Conservation (phyloP, 1,284 basidiomycete genomes). For the Hemileia vastatrix region DNA sequence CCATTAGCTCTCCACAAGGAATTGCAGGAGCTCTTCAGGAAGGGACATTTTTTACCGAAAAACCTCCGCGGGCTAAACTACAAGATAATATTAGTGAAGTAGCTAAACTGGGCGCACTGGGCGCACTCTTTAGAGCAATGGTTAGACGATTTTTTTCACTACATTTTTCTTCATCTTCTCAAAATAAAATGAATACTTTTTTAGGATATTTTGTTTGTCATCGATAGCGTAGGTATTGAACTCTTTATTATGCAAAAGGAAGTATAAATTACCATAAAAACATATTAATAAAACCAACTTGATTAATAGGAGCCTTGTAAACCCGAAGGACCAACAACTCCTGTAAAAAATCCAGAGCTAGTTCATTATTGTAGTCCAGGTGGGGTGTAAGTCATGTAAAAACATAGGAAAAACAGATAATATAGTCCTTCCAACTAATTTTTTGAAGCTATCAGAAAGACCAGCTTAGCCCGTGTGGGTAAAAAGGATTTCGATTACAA, state of each 20-base stretch:
- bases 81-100: conserved; percentile 8
- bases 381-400: conserved; percentile 18
- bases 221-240: conserved; percentile 8
- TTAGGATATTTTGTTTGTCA: conserved; percentile 21
- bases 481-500: conserved; percentile 14
- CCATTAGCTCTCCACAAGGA: conserved; percentile 14
- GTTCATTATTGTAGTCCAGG: conserved; percentile 16
- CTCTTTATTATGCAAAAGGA: not conserved
- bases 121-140: conserved; percentile 7
- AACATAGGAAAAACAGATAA: no score
- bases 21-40: conserved; percentile 11
- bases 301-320: conserved; percentile 8
- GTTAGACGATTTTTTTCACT: not conserved
- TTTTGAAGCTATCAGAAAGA: conserved; percentile 1
- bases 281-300: not conserved
- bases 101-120: conserved; percentile 10
- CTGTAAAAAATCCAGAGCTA: conserved; percentile 10
- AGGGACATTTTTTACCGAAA: conserved; percentile 14
- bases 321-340: conserved; percentile 18
- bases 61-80: conserved; percentile 9
- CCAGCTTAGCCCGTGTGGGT: conserved; percentile 6
- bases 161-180: no score
- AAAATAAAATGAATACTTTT: no score
- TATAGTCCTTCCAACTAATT: not conserved
- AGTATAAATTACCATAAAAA: not conserved